phyloP scores from a whole-genome alignment of 192 early-diverging fungal species.

The Spizellomyces punctatus region DNA sequence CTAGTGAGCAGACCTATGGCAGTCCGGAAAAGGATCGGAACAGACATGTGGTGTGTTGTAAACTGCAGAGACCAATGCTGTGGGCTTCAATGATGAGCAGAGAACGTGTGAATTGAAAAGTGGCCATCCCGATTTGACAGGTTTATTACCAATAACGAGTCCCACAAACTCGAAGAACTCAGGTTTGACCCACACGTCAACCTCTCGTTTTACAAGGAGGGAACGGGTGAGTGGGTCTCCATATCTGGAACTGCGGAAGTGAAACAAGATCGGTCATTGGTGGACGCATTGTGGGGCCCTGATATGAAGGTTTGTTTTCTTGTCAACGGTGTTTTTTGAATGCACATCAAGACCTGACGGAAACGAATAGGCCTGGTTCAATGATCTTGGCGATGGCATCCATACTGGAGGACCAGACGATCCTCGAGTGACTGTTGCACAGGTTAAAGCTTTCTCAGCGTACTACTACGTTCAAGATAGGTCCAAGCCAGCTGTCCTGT shows the following conservation, averaged over 20 bases:
- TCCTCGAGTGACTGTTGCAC: conserved; percentile 47
- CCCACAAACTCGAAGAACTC: conserved; percentile 52
- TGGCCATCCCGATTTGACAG: neutral
- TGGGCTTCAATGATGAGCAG: neutral
- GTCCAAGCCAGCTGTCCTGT: neutral
- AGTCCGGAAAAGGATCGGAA: conserved; percentile 19
- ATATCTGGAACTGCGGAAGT: conserved; percentile 43
- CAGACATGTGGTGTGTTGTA: conserved; percentile 41
- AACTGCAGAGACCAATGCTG: too few species aligned
- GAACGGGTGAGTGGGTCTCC: conserved; percentile 50
- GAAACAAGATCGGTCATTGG: conserved; percentile 38
- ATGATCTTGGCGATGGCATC: conserved; percentile 49
- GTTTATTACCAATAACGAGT: conserved; percentile 47
- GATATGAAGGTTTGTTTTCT: conserved; percentile 24
- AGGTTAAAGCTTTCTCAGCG: conserved; percentile 35
- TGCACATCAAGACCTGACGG: too few species aligned
- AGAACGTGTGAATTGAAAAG: neutral
- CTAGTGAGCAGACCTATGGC: conserved; percentile 40
- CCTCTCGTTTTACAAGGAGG: conserved; percentile 36
- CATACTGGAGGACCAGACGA: conserved; percentile 48
- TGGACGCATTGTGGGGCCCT: conserved; percentile 37
- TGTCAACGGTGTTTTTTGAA: too few species aligned
- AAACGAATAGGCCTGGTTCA: conserved; percentile 37
- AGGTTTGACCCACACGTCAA: conserved; percentile 46
- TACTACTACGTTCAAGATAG: conserved; percentile 16